A percentile compares a stretch with the other conserved stretches of the same genome.
Evolutionary conservation across 148 eudicot genomes (phyloP).

Genomic region (Fagopyrum esculentum): DNA sequence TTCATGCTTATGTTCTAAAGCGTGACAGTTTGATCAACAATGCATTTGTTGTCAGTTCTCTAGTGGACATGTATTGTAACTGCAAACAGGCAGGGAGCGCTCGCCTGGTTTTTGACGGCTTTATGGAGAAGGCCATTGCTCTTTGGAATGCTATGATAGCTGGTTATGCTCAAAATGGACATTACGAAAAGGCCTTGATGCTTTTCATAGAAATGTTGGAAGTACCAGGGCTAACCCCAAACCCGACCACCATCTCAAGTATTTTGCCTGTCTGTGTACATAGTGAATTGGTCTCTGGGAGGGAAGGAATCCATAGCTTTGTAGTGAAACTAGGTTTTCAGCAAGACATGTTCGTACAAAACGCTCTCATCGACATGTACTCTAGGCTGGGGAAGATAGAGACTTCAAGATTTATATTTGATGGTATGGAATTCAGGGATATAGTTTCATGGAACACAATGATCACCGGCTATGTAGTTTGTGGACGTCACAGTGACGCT

Average conservation of each 20-base stretch:
- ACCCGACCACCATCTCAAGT: constrained; percentile 78
- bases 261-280: constrained; percentile 79
- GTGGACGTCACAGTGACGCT: constrained; percentile 59
- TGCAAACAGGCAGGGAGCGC: constrained; percentile 58
- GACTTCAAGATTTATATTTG: constrained; percentile 47
- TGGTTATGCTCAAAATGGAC: constrained; percentile 71
- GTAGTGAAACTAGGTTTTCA: constrained; percentile 63
- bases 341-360: constrained; percentile 50
- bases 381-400: constrained; percentile 63
- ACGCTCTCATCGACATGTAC: constrained; percentile 87
- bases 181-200: constrained; percentile 48
- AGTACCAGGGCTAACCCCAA: constrained; percentile 44
- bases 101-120: constrained; percentile 36
- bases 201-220: constrained; percentile 60
- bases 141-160: constrained; percentile 88
- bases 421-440: constrained; percentile 56
- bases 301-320: constrained; percentile 69
- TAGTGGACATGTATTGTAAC: constrained; percentile 90
- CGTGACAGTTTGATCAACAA: constrained; percentile 45
- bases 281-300: constrained; percentile 41
- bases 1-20: constrained; percentile 68
- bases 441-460: constrained; percentile 81
- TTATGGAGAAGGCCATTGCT: constrained; percentile 35
- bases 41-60: constrained; percentile 69
- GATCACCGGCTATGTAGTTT: constrained; percentile 75